Conservation (phyloP, 2,329 filamentous ascomycete genomes). For the Diaporthe eres region DNA sequence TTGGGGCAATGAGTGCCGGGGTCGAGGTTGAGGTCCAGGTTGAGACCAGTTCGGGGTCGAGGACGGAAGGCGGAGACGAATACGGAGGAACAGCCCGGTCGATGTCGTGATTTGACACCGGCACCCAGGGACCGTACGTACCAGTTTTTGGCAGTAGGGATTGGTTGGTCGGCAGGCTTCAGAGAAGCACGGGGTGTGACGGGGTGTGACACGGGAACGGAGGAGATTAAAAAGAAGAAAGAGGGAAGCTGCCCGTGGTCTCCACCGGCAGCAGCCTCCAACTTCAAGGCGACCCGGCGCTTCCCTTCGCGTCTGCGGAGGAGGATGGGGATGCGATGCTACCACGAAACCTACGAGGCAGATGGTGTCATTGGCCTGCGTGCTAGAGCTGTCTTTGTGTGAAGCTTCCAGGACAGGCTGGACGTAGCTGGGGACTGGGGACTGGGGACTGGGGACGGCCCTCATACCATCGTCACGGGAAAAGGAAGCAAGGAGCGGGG, state of each 20-base stretch:
- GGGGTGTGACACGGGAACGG: not conserved
- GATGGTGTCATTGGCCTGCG: not conserved
- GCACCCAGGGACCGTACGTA: not conserved
- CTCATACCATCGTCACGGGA: not conserved
- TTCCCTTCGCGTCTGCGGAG: not conserved
- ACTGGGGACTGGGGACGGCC: not conserved
- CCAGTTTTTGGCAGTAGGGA: not conserved
- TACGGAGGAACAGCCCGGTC: conserved; percentile 8
- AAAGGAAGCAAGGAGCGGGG: conserved; percentile 5
- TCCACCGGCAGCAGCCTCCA: conserved; percentile 11
- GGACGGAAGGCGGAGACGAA: not conserved
- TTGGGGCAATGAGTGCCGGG: not conserved
- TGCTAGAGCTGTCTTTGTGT: not conserved
- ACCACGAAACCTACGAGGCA: not conserved
- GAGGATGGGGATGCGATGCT: not conserved
- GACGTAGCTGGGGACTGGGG: not conserved
- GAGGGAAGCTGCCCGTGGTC: not conserved
- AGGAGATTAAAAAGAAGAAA: not conserved
- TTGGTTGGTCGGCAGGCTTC: not conserved
- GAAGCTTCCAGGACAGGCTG: not conserved
- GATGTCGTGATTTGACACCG: conserved; percentile 36
- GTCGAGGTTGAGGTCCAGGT: not conserved
- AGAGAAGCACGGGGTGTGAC: not conserved
- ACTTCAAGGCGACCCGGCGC: not conserved
- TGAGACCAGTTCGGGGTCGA: not conserved